Percentiles rank a stretch among this genome's conserved stretches.
These are phyloP conservation scores for Lasiodiplodia hormozganensis DNA, from an alignment of 2,329 filamentous ascomycete species.

Conservation along the genomic window DNA sequence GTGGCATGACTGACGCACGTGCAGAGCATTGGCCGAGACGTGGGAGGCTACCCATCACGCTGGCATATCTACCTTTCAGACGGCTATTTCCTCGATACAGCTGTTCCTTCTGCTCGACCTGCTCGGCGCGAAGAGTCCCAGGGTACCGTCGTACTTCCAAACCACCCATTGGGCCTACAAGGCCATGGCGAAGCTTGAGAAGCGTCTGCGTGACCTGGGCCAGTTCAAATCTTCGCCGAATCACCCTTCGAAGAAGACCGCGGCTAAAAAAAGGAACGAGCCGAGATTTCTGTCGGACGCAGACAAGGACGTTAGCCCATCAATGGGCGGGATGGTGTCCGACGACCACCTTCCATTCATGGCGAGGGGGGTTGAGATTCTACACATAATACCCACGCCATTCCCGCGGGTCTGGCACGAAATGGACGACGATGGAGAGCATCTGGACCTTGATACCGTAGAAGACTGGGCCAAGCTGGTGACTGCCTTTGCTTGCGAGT, in stretches of 20 bases:
- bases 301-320: conserved; percentile 61
- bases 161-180: conserved; percentile 94
- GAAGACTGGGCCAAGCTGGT: conserved; percentile 88
- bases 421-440: conserved; percentile 80
- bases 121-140: conserved; percentile 73
- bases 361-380: conserved; percentile 79
- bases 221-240: conserved; percentile 70
- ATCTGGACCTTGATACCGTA: conserved; percentile 80
- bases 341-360: conserved; percentile 97
- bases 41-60: conserved; percentile 79
- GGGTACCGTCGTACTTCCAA: conserved; percentile 83
- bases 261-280: conserved; percentile 39
- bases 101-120: conserved; percentile 93
- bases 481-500: conserved; percentile 85
- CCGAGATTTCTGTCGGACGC: conserved; percentile 70
- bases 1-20: conserved; percentile 9
- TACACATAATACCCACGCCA: conserved; percentile 85
- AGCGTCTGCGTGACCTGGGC: conserved; percentile 71
- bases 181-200: conserved; percentile 75
- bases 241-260: conserved; percentile 47
- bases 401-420: conserved; percentile 91
- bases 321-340: conserved; percentile 62
- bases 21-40: conserved; percentile 72
- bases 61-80: conserved; percentile 76
- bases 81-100: conserved; percentile 77